Base-by-base conservation (phyloP, 257 asterid species). In the Nicotiana knightiana region DNA sequence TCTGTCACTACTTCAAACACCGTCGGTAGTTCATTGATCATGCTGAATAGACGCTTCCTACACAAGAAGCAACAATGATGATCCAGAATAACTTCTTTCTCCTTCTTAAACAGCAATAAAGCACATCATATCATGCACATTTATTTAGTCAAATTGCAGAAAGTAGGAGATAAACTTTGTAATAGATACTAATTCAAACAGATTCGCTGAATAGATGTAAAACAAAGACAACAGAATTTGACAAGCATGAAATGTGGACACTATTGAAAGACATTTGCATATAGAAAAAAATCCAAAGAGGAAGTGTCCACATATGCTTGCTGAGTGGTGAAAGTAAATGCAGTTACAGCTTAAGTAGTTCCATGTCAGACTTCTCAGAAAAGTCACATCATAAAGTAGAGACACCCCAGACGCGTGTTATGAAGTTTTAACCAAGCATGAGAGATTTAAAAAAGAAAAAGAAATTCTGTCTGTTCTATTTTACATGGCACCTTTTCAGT, bases 11-110 rank as follows among this genome's bases (percentile, higher is more conserved):
- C 92, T 89, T 91, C 98, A 86, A 93, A 94, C 81, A 90, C 97
- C 0, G 97, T 91, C 18, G 97, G 97, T 80, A 89, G 90, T 32
- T 93, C 98, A 85, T 94, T 94, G 83, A 94, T 91, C 92, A 94
- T 28, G 92, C 93, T 90, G 92, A 94, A 94, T 33, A 94, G 87
- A 37, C 95, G 96, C 89, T 92, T 93, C 94, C 98, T 94, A 93
- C 33, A 28, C 53, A 81, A 71, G 46, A 81, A 77, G 58, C 82
- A 71, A 48, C 21, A 73, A 7, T 73, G 24, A 37, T 12, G 51
- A 48, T 18, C 21, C 79, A 73, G 79, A 48, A 24, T 73, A 73
- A 73, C 13, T 73, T 62, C 39, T 73, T 48, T 73, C 26, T 48
- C 58, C 21, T 73, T 73, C 61, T 48, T 13, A 24, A 73, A 53